These are phyloP conservation scores for Yamadazyma buinensis DNA, from an alignment of 1,139 yeast genomes.

Conservation along the genomic window DNA sequence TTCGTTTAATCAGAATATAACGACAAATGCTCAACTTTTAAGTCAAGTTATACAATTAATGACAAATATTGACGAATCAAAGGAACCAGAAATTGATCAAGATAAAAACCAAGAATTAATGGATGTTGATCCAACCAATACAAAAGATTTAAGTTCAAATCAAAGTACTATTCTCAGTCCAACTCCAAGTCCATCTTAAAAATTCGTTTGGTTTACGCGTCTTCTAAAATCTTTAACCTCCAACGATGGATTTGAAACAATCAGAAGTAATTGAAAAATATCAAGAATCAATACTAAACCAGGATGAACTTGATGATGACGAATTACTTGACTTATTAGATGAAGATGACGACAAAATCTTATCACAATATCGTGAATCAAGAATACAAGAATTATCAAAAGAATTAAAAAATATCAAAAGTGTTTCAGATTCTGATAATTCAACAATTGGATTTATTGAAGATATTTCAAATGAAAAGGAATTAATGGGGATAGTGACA, in stretches of 20 bases:
- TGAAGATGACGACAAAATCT: conserved; percentile 25
- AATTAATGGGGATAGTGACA: conserved; percentile 50
- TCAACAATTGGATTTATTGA: conserved; percentile 29
- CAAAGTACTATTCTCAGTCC: too few species aligned
- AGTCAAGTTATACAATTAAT: conserved; percentile 7
- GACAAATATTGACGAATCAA: conserved; percentile 3
- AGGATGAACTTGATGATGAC: conserved; percentile 27
- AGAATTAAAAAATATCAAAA: conserved; percentile 40
- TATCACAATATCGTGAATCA: conserved; percentile 42
- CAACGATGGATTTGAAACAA: conserved; percentile 25
- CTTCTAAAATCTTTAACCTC: too few species aligned
- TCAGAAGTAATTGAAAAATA: conserved; percentile 36
- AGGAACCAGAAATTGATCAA: neutral
- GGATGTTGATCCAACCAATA: neutral
- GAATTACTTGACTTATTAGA: conserved; percentile 36
- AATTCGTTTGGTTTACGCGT: conserved; percentile 6
- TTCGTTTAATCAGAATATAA: conserved; percentile 10
- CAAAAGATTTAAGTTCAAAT: too few species aligned
- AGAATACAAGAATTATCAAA: conserved; percentile 45
- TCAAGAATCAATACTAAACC: conserved; percentile 32
- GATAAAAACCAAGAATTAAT: neutral
- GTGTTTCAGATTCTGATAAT: conserved; percentile 21
- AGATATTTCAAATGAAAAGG: conserved; percentile 47
- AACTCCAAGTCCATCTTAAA: too few species aligned
- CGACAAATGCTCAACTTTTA: conserved; percentile 8